Evolutionary conservation across 202 grass and related monocot species (phyloP).

Genomic region (Sporobolus alterniflorus): DNA sequence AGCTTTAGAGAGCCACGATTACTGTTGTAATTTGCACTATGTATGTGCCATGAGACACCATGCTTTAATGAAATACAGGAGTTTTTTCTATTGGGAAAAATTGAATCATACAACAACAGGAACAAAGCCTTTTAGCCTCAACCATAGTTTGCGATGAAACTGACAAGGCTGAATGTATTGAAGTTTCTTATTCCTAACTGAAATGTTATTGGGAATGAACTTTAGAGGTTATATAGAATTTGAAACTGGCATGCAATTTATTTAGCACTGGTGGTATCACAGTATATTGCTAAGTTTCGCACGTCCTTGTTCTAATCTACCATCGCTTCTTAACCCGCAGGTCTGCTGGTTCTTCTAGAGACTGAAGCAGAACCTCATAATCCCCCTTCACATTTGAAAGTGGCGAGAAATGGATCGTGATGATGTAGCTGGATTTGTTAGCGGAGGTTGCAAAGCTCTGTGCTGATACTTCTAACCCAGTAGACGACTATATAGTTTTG

Average conservation of each 20-base stretch:
- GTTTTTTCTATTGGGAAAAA: too few species aligned
- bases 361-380: constrained; percentile 24
- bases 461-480: constrained; percentile 45
- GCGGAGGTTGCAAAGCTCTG: constrained; percentile 51
- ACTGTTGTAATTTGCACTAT: neutral
- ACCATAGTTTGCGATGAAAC: neutral
- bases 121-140: neutral
- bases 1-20: neutral
- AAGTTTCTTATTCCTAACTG: neutral
- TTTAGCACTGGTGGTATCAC: neutral
- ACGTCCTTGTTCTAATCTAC: neutral
- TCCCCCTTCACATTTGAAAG: constrained; percentile 39
- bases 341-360: constrained; percentile 5
- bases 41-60: neutral
- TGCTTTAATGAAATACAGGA: neutral
- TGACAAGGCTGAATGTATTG: neutral
- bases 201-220: neutral
- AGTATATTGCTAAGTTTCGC: neutral
- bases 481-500: constrained; percentile 41
- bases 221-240: neutral
- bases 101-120: neutral
- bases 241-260: neutral
- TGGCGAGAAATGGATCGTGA: constrained; percentile 63
- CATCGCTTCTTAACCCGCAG: neutral
- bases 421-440: constrained; percentile 71